Base-by-base conservation (phyloP, 1,284 basidiomycete genomes). In the Xerocomus minutiporus region DNA sequence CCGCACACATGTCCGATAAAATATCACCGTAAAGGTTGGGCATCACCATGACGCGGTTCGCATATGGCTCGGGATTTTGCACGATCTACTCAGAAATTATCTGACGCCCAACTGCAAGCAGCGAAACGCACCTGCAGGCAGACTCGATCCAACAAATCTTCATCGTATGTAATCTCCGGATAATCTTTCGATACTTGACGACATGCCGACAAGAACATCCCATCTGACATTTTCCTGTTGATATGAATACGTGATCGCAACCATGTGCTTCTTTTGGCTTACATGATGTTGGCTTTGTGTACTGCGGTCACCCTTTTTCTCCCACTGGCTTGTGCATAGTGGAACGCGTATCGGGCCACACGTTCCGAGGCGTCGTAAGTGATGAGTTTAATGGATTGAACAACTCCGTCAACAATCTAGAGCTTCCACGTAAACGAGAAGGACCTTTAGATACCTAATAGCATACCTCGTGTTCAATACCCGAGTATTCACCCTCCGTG, bases 211-310 rank as follows among this genome's bases (percentile, higher is more conserved):
- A 99, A 78, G 82, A 99, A 99, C 94, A 99, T 97, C 62, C 97
- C 97, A 72, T 99, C 97, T 25, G 95, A 98, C 91, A 98, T 93
- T 85, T 97, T 97, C 92, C 88, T 91, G 52, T 26, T 34, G 38
- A 46, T 44, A 53, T 62, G 13, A 67, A 47, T 52, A 56, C 44
- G 20, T 47, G 46, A 48, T 29, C 32, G 11, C 45, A 41, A 36
- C 41, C 25, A 41, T 40, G 46, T 25, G 41, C 51, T 39, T 46
- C 48, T 31, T 34, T 55, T 48, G 38, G 68, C 84, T 57, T 59
- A 91, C 93, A 99, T 99, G 77, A 99, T 98, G 71, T 97, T 97
- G 39, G 97, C 97, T 79, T 99, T 99, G 81, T 99, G 97, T 39
- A 99, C 97, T 43, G 97, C 97, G 32, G 96, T 99, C 58, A 99